Percentiles rank a stretch among this genome's conserved stretches.
Conservation (phyloP, 1,139 yeast genomes). For the Suhomyces bokatorum region DNA sequence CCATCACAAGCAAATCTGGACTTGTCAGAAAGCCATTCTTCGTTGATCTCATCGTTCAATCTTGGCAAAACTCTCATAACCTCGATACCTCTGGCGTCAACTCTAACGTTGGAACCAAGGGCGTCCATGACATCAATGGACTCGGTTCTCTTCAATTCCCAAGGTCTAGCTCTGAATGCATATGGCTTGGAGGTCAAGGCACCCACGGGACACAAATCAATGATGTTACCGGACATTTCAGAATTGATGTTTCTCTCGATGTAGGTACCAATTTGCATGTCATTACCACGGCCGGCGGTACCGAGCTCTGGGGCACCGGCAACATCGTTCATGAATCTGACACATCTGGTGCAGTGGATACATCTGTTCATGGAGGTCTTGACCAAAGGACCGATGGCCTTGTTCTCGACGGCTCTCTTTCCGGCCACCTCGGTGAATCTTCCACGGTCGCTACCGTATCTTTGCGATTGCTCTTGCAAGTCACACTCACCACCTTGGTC, state of each 20-base stretch:
- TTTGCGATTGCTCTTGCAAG: slow-evolving; percentile 81
- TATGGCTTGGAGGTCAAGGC: slow-evolving; percentile 89
- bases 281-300: slow-evolving; percentile 87
- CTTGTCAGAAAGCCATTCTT: slow-evolving; percentile 92
- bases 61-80: slow-evolving; percentile 89
- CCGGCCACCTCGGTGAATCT: slow-evolving; percentile 80
- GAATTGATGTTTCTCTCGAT: slow-evolving; percentile 82
- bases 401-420: slow-evolving; percentile 88
- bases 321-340: slow-evolving; percentile 84
- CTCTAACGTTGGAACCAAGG: slow-evolving; percentile 78
- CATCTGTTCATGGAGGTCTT: slow-evolving; percentile 93
- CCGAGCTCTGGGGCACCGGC: slow-evolving; percentile 95
- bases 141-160: slow-evolving; percentile 92
- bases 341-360: slow-evolving; percentile 91
- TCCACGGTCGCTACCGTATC: slow-evolving; percentile 87
- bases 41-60: slow-evolving; percentile 82
- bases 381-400: slow-evolving; percentile 86
- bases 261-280: slow-evolving; percentile 89
- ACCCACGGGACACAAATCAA: slow-evolving; percentile 91
- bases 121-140: slow-evolving; percentile 86
- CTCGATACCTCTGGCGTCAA: slow-evolving; percentile 85
- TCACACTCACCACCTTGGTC: slow-evolving; percentile 97
- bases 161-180: slow-evolving; percentile 88
- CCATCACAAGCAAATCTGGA: slow-evolving; percentile 87
- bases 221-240: slow-evolving; percentile 84